Evolutionary conservation across 2,329 filamentous ascomycete species (phyloP), one percentile per base, ranked within the genome.

Genomic region (Pseudofabraea citricarpa): DNA sequence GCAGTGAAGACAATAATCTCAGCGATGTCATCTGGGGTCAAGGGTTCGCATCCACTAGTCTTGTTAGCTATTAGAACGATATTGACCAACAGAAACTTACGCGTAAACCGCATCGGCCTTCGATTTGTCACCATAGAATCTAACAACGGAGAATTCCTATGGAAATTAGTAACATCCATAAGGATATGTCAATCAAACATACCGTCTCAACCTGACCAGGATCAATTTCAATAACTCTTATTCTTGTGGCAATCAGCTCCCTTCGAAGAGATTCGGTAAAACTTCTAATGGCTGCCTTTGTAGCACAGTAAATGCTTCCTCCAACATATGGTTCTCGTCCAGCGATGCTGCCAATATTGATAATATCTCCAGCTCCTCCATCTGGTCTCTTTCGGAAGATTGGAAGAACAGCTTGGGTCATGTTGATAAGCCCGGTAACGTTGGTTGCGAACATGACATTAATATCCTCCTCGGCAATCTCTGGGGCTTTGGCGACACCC

Each of bases 311-410:
- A 61, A 95, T 94, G 62, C 83, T 82, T 21, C 90, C 90, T 39
- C 89, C 88, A 1, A 81, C 73, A 64, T 95, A 96, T 9, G 87
- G 77, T 56, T 95, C 90, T 35, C 90, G 78, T 22, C 89, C 90
- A n/a, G 90, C 90, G 60, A 95, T 90, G 54, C 84, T 90, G 49
- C 90, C 90, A 59, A 96, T 82, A 62, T 96, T 97, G 70, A 98
- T 95, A 63, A 98, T 90, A 63, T 97, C 93, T 56, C 91, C 91
- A 33, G 77, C 72, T 45, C 90, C 90, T 46, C 86, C 84, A 44
- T 91, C 75, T 18, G 67, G 48, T 52, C 72, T 60, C 56, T 78
- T 73, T 66, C 89, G 85, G 74, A 90, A 94, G 62, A 90, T 82
- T 41, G 87, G 81, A 15, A 97, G 69, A 47, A 96, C 74, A 36